phyloP scores from a whole-genome alignment of 306 rosid genomes.

The Vigna nakashimae region DNA sequence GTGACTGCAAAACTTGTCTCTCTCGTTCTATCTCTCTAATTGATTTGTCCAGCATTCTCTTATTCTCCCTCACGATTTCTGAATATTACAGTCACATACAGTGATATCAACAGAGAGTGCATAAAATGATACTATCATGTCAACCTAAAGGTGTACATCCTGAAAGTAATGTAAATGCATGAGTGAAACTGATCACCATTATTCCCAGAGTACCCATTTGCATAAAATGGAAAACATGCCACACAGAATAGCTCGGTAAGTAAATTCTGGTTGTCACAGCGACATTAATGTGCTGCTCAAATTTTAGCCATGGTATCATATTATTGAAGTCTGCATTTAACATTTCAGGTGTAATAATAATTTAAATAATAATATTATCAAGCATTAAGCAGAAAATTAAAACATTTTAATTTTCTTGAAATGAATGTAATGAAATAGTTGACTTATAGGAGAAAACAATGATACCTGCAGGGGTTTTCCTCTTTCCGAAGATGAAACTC shows the following conservation, averaged over 20 bases:
- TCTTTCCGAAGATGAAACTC: conserved; percentile 89
- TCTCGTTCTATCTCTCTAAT: conserved; percentile 91
- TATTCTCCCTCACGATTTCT: conserved; percentile 88
- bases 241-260: background rate
- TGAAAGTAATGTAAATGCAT: background rate
- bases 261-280: conserved; percentile 4
- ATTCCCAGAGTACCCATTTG: background rate
- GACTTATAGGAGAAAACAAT: background rate
- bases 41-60: conserved; percentile 92
- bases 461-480: conserved; percentile 84
- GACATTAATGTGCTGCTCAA: background rate
- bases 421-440: background rate
- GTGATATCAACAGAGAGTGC: conserved; percentile 9
- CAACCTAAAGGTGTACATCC: background rate
- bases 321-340: no score
- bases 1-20: conserved; percentile 77
- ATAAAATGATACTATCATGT: background rate
- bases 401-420: background rate
- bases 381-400: background rate
- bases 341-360: no score
- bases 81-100: conserved; percentile 34
- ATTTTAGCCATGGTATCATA: no score
- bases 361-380: no score
- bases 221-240: background rate
- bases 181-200: conserved; percentile 17